A percentile compares a stretch with the other conserved stretches of the same genome.
These are phyloP conservation scores for Wakefieldia striispora DNA, from an alignment of 768 basidiomycete species.

Conservation along the genomic window DNA sequence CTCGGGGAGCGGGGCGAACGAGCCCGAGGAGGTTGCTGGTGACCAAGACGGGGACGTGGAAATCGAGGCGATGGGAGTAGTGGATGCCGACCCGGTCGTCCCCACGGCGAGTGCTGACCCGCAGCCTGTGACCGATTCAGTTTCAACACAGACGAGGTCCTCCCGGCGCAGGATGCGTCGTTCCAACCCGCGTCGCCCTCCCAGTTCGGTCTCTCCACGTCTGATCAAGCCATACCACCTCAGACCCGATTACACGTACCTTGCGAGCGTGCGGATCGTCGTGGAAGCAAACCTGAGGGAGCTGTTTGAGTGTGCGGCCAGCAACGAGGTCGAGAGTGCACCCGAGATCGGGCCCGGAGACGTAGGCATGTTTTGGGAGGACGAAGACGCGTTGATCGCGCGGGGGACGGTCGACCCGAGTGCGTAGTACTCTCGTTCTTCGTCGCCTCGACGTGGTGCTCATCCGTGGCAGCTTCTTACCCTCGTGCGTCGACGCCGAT, in stretches of 20 bases:
- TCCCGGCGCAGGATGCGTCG: conserved; percentile 19
- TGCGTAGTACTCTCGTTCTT: neutral
- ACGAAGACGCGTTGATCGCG: conserved; percentile 17
- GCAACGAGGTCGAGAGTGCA: neutral
- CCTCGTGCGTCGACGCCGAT: neutral
- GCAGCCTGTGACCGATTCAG: neutral
- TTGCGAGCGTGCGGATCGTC: conserved; percentile 48
- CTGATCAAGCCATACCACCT: conserved; percentile 29
- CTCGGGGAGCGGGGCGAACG: neutral
- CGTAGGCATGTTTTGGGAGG: conserved; percentile 28
- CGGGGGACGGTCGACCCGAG: neutral
- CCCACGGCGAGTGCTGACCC: neutral
- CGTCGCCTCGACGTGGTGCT: neutral
- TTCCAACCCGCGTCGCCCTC: conserved; percentile 14
- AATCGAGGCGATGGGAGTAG: conserved; percentile 11
- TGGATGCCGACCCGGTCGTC: conserved; percentile 3
- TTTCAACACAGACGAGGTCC: neutral
- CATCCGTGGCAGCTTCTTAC: neutral
- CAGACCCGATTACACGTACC: conserved; percentile 50
- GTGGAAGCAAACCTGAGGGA: conserved; percentile 53
- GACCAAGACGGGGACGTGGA: conserved; percentile 1
- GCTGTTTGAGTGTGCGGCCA: conserved; percentile 17
- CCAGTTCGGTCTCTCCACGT: conserved; percentile 15
- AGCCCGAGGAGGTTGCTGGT: neutral
- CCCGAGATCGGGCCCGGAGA: conserved; percentile 1